Base-by-base conservation (phyloP, 1,284 basidiomycete genomes). In the Exobasidium rhododendri region DNA sequence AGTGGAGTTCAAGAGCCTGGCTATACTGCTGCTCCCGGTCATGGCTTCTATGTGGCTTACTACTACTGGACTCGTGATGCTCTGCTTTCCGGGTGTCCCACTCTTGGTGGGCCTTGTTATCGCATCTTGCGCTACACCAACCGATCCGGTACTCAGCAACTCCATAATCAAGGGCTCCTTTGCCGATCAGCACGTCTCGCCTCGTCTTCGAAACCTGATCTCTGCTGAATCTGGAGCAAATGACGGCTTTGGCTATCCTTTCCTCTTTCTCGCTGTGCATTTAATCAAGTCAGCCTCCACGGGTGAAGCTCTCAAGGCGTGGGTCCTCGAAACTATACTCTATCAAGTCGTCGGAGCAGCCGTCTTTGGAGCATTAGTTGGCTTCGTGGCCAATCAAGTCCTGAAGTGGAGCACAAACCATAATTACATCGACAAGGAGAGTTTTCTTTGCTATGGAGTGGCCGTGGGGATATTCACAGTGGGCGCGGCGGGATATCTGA, bases 201-300 rank as follows among this genome's bases (percentile, higher is more conserved):
- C 70, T 6, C 62, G 74, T 2, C 53, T 75, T 22, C 63, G 74
- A 24, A 74, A 75, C 45, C 59, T 75, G 35, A 71, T 75, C 62
- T 72, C 67, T 7, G 74, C 67, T n/a, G 74, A 75, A 60, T 68
- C 64, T 17, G 74, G 74, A n/a, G 64, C 66, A 24, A 75, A 74
- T 47, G 74, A 75, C 29, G 74, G 74, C 29, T 67, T 75, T 13
- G 70, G 63, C 0, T 70, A 70, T 22, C 74, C 72, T 0, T 73
- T 75, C 45, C 64, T 74, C 40, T 74, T 67, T 53, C 61, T 75
- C 17, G 73, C 73, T 32, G 62, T 73, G 1, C 62, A 67, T 20
- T 66, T 74, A 4, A 51, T 75, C 63, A 70, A 71, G 30, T 30
- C 59, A 14, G 53, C 54, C 4, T 55, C 65, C 7, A 67, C 70